Evolutionary conservation across 345 rosid species (phyloP).

Genomic region (Cardamine occulta): DNA sequence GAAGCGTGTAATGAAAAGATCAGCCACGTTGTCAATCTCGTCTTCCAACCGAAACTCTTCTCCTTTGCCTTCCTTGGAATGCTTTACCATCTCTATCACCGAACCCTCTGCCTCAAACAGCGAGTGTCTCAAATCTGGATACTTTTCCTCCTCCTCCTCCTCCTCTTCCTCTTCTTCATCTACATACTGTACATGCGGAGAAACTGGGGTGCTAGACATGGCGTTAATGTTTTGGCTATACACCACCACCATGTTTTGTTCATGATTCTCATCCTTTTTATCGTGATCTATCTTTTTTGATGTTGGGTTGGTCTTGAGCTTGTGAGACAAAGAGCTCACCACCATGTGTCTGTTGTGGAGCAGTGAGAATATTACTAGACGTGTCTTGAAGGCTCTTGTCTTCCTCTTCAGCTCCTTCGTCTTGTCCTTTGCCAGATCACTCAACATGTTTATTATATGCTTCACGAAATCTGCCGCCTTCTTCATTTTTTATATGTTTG

Average conservation of each 20-base stretch:
- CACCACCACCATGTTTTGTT: slow-evolving; percentile 37
- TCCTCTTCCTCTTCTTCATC: slow-evolving; percentile 27
- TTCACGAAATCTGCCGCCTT: slow-evolving; percentile 52
- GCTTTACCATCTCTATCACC: slow-evolving; percentile 76
- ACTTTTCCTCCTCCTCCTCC: slow-evolving; percentile 45
- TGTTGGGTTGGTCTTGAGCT: slow-evolving; percentile 50
- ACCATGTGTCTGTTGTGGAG: slow-evolving; percentile 59
- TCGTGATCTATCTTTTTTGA: slow-evolving; percentile 27
- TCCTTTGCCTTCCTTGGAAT: slow-evolving; percentile 61
- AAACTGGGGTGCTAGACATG: slow-evolving; percentile 38
- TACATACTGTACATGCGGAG: slow-evolving; percentile 31
- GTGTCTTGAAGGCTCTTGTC: slow-evolving; percentile 60
- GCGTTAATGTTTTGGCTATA: slow-evolving; percentile 33
- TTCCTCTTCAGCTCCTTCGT: slow-evolving; percentile 63
- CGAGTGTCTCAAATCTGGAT: slow-evolving; percentile 62
- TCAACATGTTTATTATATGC: slow-evolving; percentile 47
- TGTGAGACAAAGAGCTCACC: slow-evolving; percentile 55
- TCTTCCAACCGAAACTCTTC: slow-evolving; percentile 79
- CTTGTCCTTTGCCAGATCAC: slow-evolving; percentile 47
- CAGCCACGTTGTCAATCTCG: slow-evolving; percentile 81
- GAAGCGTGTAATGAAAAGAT: slow-evolving; percentile 71
- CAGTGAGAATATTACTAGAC: slow-evolving; percentile 65
- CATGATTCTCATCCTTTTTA: slow-evolving; percentile 7
- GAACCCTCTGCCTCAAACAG: slow-evolving; percentile 65
- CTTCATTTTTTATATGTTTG: slow-evolving; percentile 47